Base-by-base conservation (phyloP, 179 eudicot genomes). In the Spinacia oleracea region DNA sequence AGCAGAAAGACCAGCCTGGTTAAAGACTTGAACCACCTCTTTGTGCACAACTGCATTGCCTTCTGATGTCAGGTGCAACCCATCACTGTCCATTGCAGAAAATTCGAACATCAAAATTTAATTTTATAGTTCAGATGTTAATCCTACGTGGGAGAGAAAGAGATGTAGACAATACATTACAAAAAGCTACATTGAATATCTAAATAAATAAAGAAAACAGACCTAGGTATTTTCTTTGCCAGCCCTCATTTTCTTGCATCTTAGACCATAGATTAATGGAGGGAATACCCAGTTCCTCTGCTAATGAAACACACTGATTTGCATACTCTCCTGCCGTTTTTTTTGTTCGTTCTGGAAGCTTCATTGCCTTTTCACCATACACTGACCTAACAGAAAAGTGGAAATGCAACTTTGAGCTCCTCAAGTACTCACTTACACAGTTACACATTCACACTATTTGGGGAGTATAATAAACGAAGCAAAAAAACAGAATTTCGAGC, bases 161-260 rank as follows among this genome's bases (percentile, higher is more conserved):
- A n/a, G n/a, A n/a, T n/a, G n/a, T n/a, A n/a, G n/a, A n/a, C n/a
- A n/a, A n/a, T n/a, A n/a, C n/a, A n/a, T n/a, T n/a, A n/a, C n/a
- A n/a, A n/a, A n/a, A n/a, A 29, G 11, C 11, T 32, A 35, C 7
- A 38, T 9, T 1, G 12, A 35, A 27, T 46, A 6, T 45, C 25
- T 40, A 50, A 23, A 8, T n/a, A n/a, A n/a, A n/a, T 31, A 23
- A 55, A n/a, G n/a, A 67, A 66, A 46, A 83, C 97, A 70, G 42
- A 95, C 98, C 94, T 51, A 91, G 86, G 83, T 80, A 93, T 83
- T 89, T 94, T 63, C 77, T 89, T 80, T 90, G 95, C 98, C 98
- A 95, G 80, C 90, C 90, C 25, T 89, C 87, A 8, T 91, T 90
- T 84, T 91, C 93, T 77, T 91, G 98, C 97, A 95, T 95, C 86